Percentiles rank a stretch among this genome's conserved stretches.
Evolutionary conservation across 2,329 filamentous ascomycete species (phyloP).

Genomic region (Ambrosiella beaveri): DNA sequence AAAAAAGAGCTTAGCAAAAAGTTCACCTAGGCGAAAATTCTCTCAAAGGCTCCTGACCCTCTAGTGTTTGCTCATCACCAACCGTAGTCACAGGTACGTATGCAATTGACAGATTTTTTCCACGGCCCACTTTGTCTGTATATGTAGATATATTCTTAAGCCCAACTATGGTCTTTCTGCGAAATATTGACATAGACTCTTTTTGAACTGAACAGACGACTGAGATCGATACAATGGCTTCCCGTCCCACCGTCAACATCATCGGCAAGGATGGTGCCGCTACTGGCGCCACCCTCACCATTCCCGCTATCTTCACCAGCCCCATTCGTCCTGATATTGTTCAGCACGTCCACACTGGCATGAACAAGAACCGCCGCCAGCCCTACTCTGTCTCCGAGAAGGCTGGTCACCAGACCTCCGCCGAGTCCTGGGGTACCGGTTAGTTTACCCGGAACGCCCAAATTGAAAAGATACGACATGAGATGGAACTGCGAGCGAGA

Average conservation of each 20-base stretch:
- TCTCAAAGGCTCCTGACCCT: constrained; percentile 10
- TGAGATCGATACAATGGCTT: constrained; percentile 55
- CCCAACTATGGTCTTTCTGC: not conserved
- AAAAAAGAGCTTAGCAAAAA: constrained; percentile 10
- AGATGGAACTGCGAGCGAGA: not conserved
- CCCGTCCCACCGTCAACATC: constrained; percentile 94
- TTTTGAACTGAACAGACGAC: constrained; percentile 17
- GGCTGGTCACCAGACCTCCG: constrained; percentile 99
- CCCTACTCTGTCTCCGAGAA: constrained; percentile 99
- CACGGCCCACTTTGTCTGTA: not conserved
- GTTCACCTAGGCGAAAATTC: constrained; percentile 12
- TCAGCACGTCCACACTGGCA: constrained; percentile 95
- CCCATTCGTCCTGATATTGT: constrained; percentile 99
- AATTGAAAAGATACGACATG: not conserved
- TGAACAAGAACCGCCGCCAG: constrained; percentile 99
- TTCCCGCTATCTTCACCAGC: constrained; percentile 91
- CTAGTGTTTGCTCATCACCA: constrained; percentile 13
- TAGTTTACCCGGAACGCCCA: constrained; percentile 27
- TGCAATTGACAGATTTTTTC: not conserved
- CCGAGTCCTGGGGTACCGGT: constrained; percentile 99
- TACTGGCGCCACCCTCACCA: constrained; percentile 74
- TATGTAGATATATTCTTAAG: not conserved
- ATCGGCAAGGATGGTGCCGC: constrained; percentile 89
- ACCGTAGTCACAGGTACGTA: constrained; percentile 13
- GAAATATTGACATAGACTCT: constrained; percentile 8